These are phyloP conservation scores for Quercus bicolor DNA, from an alignment of 306 rosid genomes.

Conservation along the genomic window DNA sequence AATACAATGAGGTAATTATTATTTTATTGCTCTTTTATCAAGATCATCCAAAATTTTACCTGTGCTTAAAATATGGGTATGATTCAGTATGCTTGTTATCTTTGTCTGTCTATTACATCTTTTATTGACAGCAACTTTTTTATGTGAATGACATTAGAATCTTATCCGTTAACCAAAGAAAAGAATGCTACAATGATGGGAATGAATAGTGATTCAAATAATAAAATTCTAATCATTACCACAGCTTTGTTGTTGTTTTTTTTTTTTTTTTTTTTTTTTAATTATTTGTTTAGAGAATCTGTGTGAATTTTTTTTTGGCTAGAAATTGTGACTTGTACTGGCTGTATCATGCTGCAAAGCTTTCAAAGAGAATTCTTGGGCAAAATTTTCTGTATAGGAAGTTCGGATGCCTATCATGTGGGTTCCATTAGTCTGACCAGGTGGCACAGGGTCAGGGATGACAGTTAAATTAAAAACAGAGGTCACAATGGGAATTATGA, in stretches of 20 bases:
- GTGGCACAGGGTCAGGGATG: background rate
- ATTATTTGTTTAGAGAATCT: too few relatives aligned
- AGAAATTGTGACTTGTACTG: background rate
- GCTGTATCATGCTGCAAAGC: background rate
- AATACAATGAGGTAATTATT: conserved; percentile 77
- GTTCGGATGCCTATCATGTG: background rate
- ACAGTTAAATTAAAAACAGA: background rate
- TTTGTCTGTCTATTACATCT: background rate
- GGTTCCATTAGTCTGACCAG: background rate
- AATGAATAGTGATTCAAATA: background rate
- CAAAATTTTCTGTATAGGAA: background rate
- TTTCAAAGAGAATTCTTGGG: background rate
- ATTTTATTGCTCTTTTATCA: background rate
- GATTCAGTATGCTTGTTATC: background rate
- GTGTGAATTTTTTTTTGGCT: background rate
- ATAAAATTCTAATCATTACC: background rate
- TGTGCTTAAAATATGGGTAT: background rate
- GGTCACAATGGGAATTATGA: background rate
- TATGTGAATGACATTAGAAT: too few relatives aligned
- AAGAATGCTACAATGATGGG: background rate
- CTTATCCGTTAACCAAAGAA: background rate
- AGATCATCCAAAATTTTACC: background rate
- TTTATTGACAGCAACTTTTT: too few relatives aligned
- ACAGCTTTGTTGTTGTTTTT: background rate
- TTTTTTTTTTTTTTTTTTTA: too few relatives aligned